phyloP scores from a whole-genome alignment of 768 basidiomycete species.

The Calocybe indica region DNA sequence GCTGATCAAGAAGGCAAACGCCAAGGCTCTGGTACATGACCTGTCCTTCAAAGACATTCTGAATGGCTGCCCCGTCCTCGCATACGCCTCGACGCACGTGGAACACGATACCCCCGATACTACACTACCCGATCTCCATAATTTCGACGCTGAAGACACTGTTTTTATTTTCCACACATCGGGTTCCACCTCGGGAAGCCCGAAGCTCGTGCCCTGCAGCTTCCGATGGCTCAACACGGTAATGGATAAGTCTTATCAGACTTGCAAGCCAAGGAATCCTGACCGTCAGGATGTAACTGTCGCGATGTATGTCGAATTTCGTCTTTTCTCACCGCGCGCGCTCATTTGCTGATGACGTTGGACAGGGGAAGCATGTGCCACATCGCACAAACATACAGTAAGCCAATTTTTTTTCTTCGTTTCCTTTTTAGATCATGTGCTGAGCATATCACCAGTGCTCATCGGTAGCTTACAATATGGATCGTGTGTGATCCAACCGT shows the following conservation, averaged over 20 bases:
- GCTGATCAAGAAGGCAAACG: conserved; percentile 46
- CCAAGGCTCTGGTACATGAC: conserved; percentile 54
- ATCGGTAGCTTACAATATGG: conserved; percentile 69
- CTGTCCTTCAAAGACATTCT: conserved; percentile 33
- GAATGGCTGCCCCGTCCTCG: conserved; percentile 33
- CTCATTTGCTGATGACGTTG: conserved; percentile 8
- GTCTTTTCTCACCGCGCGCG: not conserved
- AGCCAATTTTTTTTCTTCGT: conserved; percentile 23
- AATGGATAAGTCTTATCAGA: conserved; percentile 39
- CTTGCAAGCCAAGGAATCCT: conserved; percentile 32
- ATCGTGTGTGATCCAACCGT: conserved; percentile 68
- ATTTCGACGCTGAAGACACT: conserved; percentile 19
- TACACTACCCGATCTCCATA: conserved; percentile 33
- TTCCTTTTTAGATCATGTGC: conserved; percentile 28
- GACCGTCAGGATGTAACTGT: conserved; percentile 47
- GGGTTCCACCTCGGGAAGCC: conserved; percentile 61
- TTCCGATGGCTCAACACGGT: conserved; percentile 47
- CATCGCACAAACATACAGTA: conserved; percentile 72
- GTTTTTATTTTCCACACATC: conserved; percentile 62
- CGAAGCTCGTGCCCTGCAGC: conserved; percentile 57
- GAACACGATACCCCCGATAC: conserved; percentile 22
- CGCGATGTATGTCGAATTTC: conserved; percentile 44
- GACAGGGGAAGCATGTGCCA: conserved; percentile 80
- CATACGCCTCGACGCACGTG: conserved; percentile 25
- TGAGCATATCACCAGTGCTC: conserved; percentile 44